Evolutionary conservation across 1,284 basidiomycete genomes (phyloP).

Genomic region (Lentinula novae-zelandiae): DNA sequence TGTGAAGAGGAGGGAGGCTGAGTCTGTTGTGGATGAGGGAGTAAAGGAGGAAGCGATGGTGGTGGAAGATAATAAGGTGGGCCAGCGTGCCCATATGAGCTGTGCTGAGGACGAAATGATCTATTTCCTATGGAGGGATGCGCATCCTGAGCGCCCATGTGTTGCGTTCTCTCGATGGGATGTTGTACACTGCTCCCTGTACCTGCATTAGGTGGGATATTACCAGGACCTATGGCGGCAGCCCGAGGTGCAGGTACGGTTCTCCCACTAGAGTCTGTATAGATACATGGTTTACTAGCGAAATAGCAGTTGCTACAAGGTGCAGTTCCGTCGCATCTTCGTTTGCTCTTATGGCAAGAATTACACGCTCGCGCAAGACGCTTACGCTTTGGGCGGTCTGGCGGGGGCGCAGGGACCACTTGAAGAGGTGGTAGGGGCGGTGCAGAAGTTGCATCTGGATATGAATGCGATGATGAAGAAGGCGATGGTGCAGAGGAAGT

Average conservation of each 20-base stretch:
- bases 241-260: slow-evolving; percentile 65
- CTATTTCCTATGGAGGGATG: background rate
- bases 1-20: background rate
- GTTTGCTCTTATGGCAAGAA: slow-evolving; percentile 79
- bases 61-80: slow-evolving; percentile 8
- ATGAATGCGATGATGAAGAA: background rate
- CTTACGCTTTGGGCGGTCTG: slow-evolving; percentile 57
- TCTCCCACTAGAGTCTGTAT: slow-evolving; percentile 75
- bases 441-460: background rate
- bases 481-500: background rate
- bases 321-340: slow-evolving; percentile 80
- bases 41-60: background rate
- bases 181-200: background rate
- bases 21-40: background rate
- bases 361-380: slow-evolving; percentile 78
- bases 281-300: slow-evolving; percentile 75
- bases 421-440: background rate
- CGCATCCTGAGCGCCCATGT: background rate
- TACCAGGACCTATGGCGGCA: background rate
- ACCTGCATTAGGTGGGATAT: background rate
- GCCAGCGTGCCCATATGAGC: background rate
- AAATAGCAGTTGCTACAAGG: slow-evolving; percentile 83
- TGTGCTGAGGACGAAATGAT: background rate
- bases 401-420: slow-evolving; percentile 21
- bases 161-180: background rate